Evolutionary conservation across 2,329 filamentous ascomycete genomes (phyloP), one percentile per base, ranked within the genome.

Genomic region (Ceratocystis cubensis): DNA sequence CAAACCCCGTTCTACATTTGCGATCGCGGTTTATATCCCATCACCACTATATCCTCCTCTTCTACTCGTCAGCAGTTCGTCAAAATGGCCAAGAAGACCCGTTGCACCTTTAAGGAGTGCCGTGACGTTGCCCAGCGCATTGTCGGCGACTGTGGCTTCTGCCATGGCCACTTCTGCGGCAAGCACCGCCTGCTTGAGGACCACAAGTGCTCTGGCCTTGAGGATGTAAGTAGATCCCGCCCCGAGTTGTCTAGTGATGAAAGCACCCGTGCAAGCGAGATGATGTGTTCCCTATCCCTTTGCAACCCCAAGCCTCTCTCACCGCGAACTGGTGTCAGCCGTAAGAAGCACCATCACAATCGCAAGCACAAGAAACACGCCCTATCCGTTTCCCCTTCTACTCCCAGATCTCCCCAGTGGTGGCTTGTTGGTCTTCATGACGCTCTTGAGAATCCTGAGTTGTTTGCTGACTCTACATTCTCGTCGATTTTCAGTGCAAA

Each of bases 61-160:
- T 0, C 46, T n/a, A 10, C 20, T 13, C n/a, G 7, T 10, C 5
- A 20, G 46, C n/a, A 48, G 46, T 17, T 22, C 6, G 15, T 63
- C 64, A 77, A 65, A 71, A 87, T 86, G 83, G 83, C 87, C 70
- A 89, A 88, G 79, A 91, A 89, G 82, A 85, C 88, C 71, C 87
- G 89, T 72, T 97, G 94, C 81, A 88, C 82, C 70, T 91, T 89
- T 80, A 92, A 93, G 78, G 87, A 91, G 71, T 97, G 94, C 85
- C 90, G 86, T 75, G 87, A 91, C 72, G 83, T 84, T 37, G 92
- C 91, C 17, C 92, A 96, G 77, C 88, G 90, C 70, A 96, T 99
- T 73, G 89, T 96, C 68, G 94, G 94, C 65, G 93, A 97, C 79
- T 99, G 94, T 78, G 88, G 86, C 69, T 97, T 97, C 81, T 99